Base-by-base conservation (phyloP, 163 green algal genomes). In the Smithsoniella earleae region DNA sequence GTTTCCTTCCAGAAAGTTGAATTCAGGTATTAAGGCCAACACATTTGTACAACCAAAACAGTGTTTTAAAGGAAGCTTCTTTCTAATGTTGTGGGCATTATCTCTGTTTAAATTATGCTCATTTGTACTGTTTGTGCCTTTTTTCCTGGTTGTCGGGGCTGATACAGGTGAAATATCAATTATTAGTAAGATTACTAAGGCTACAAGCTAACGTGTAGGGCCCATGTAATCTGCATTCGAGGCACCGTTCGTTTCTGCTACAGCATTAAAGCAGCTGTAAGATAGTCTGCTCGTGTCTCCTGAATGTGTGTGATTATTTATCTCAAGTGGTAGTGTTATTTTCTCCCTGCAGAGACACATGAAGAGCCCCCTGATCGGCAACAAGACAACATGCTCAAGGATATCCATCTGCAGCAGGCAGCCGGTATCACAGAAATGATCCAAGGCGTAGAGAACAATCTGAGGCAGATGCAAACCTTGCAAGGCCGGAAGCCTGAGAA, bases 401-500 rank as follows among this genome's bases (percentile, higher is more conserved):
- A 69, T n/a, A 34, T 69, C 31, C 58, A 69, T 31, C 43, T 69
- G 25, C 20, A 33, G 58, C 58, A 69, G 27, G 58, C 58, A 69
- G 58, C 58, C n/a, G 58, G 58, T 25, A 69, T 69, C 58, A 69
- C 58, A 13, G 58, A 69, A 13, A 69, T 69, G 58, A 69, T 69
- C 16, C 58, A 69, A 33, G 58, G 58, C 16, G 58, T 69, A 3
- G 43, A 69, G 25, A 33, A 69, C 31, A 69, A 38, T 34, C 25
- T 69, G 25, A 69, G 40, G 58, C 38, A 69, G 20, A 30, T 43
- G 58, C 58, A 69, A 33, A 69, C 58, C 0, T 34, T 69, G n/a
- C 38, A 69, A 1, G 13, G 13, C 13, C 58, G 34, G 5, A 34
- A 69, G 20, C 30, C 30, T 8, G n/a, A 36, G 4, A 33, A 33